Conservation (phyloP, 257 asterid genomes). For the Gentiana dahurica region DNA sequence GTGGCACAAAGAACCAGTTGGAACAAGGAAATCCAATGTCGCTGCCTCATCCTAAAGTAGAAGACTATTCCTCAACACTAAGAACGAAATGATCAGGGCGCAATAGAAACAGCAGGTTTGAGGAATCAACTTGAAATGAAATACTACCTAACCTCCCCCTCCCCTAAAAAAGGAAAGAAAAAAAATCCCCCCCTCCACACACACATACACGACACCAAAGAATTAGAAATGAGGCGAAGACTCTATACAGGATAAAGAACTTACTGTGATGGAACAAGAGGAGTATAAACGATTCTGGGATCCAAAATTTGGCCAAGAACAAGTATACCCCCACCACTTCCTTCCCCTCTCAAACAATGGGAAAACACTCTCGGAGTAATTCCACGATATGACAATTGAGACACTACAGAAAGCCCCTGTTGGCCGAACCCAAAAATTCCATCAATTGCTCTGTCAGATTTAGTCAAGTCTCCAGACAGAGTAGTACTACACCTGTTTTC, state of each 20-base stretch:
- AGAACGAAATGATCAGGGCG: too few relatives aligned
- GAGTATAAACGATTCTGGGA: slow-evolving; percentile 77
- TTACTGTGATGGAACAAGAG: slow-evolving; percentile 94
- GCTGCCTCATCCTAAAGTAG: too few relatives aligned
- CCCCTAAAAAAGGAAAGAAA: too few relatives aligned
- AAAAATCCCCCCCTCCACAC: too few relatives aligned
- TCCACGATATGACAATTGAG: slow-evolving; percentile 72
- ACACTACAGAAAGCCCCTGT: slow-evolving; percentile 63
- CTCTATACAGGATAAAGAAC: slow-evolving; percentile 27
- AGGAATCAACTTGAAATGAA: too few relatives aligned
- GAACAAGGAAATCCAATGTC: too few relatives aligned
- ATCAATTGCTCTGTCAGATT: slow-evolving; percentile 80
- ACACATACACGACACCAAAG: not conserved
- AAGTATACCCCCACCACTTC: slow-evolving; percentile 75
- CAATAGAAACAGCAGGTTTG: too few relatives aligned
- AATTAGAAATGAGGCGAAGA: slow-evolving; percentile 8
- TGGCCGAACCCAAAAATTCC: slow-evolving; percentile 89
- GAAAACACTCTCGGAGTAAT: slow-evolving; percentile 78
- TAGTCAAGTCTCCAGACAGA: slow-evolving; percentile 67
- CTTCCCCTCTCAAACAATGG: slow-evolving; percentile 89
- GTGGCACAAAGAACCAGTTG: too few relatives aligned
- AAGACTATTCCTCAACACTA: too few relatives aligned
- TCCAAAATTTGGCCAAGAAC: slow-evolving; percentile 97
- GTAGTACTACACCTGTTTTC: slow-evolving; percentile 79
- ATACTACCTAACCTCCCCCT: too few relatives aligned